These are phyloP conservation scores for Dactylellina drechsleri DNA, from an alignment of 2,329 filamentous ascomycete genomes.

Conservation along the genomic window DNA sequence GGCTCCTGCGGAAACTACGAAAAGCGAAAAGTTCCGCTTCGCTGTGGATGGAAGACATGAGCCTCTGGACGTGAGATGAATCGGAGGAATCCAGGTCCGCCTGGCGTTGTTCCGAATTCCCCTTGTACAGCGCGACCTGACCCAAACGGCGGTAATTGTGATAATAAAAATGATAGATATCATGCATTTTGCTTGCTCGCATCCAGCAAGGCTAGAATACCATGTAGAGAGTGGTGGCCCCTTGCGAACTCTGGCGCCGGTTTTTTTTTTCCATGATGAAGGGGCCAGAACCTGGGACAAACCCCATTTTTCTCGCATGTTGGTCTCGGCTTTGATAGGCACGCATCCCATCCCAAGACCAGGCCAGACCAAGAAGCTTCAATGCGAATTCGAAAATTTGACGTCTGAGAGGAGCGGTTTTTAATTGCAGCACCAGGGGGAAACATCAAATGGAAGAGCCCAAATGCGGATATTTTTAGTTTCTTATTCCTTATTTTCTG, in stretches of 20 bases:
- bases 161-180: slow-evolving; percentile 16
- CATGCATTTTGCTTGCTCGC: slow-evolving; percentile 1
- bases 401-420: too few species aligned
- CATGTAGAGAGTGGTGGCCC: slow-evolving; percentile 21
- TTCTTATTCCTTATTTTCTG: too few species aligned
- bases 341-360: not conserved
- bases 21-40: slow-evolving; percentile 15
- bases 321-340: slow-evolving; percentile 6
- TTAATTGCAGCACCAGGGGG: too few species aligned
- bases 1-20: slow-evolving; percentile 5
- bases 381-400: too few species aligned
- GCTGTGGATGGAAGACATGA: slow-evolving; percentile 2
- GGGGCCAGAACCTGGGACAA: slow-evolving; percentile 34
- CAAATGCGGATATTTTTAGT: too few species aligned
- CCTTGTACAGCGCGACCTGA: slow-evolving; percentile 33
- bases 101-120: slow-evolving; percentile 43
- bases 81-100: slow-evolving; percentile 53
- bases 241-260: slow-evolving; percentile 38
- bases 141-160: slow-evolving; percentile 38
- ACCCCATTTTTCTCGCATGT: not conserved
- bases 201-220: slow-evolving; percentile 1
- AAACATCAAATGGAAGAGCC: too few species aligned
- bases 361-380: not conserved
- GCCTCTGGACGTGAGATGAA: not conserved
- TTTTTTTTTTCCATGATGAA: slow-evolving; percentile 16